phyloP scores from a whole-genome alignment of 352 stramenopile species.

The Globisporangium paroecandrum region DNA sequence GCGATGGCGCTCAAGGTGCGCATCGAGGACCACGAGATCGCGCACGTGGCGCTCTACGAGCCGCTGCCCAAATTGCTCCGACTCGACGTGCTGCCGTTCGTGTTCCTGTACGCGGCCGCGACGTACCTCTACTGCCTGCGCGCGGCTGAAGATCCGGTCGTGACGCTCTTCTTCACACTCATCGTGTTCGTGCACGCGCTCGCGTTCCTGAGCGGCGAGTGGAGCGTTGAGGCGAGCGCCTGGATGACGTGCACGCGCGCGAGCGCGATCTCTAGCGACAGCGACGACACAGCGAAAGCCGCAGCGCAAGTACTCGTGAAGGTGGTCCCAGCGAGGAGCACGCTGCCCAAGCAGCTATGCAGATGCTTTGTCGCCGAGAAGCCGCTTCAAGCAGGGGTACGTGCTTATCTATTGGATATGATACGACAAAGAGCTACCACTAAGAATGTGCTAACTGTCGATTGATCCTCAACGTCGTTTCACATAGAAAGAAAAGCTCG shows the following conservation, averaged over 20 bases:
- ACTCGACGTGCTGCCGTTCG: conserved; percentile 50
- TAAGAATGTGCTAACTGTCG: not conserved
- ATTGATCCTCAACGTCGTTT: not conserved
- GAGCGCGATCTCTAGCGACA: conserved; percentile 4
- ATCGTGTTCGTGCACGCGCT: conserved; percentile 51
- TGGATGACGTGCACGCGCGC: conserved; percentile 36
- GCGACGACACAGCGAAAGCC: no score
- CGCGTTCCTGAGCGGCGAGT: conserved; percentile 49
- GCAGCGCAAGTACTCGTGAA: conserved; percentile 35
- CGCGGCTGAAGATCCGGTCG: conserved; percentile 34
- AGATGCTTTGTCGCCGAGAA: conserved; percentile 29
- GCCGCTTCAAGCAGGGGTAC: conserved; percentile 18
- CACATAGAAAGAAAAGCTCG: conserved; percentile 15
- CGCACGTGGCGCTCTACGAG: conserved; percentile 51
- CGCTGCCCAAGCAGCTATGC: conserved; percentile 57
- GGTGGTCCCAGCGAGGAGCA: conserved; percentile 46
- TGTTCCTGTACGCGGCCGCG: conserved; percentile 35
- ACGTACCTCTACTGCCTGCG: conserved; percentile 28
- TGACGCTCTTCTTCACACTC: conserved; percentile 40
- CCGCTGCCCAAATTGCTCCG: conserved; percentile 53
- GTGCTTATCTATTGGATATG: not conserved
- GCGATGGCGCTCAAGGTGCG: conserved; percentile 24
- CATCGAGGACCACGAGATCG: conserved; percentile 54
- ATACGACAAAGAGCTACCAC: not conserved
- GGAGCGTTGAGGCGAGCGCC: conserved; percentile 37